A percentile compares a stretch with the other conserved stretches of the same genome.
Conservation (phyloP, 306 rosid species). For the Castanospermum australe region DNA sequence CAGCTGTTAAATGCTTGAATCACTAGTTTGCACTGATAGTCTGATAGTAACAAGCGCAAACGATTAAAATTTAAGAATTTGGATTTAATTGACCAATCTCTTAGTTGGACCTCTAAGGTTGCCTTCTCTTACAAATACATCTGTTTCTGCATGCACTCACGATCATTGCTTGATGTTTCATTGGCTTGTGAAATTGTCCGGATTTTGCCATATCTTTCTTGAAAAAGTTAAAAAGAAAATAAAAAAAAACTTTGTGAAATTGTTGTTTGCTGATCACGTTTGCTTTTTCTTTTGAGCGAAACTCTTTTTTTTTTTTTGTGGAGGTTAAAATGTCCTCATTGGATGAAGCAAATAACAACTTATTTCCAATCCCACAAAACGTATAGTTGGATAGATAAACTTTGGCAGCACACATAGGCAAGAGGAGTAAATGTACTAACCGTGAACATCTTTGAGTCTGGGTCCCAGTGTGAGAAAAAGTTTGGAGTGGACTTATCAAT, state of each 20-base stretch:
- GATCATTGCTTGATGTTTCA: not conserved
- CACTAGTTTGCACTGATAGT: not conserved
- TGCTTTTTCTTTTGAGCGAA: not conserved
- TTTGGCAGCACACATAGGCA: not conserved
- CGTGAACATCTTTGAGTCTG: conserved; percentile 97
- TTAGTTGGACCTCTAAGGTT: not conserved
- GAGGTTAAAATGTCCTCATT: not conserved
- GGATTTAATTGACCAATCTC: not conserved
- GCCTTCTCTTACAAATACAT: not conserved
- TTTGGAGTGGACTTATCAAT: conserved; percentile 90
- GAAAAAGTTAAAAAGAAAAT: not conserved
- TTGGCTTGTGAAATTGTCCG: not conserved
- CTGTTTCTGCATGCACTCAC: not conserved
- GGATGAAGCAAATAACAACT: conserved; percentile 11
- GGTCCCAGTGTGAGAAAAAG: conserved; percentile 98
- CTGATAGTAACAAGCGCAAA: not conserved
- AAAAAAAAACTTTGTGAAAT: too few species aligned
- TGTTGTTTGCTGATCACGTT: not conserved
- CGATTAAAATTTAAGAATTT: not conserved
- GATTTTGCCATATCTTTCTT: not conserved
- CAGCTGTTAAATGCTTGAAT: conserved; percentile 8
- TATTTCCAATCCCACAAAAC: not conserved
- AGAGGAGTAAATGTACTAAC: conserved; percentile 43
- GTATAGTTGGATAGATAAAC: not conserved
- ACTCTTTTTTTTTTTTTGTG: too few species aligned